phyloP scores from a whole-genome alignment of 768 basidiomycete genomes.

The Hypsizygus marmoreus region DNA sequence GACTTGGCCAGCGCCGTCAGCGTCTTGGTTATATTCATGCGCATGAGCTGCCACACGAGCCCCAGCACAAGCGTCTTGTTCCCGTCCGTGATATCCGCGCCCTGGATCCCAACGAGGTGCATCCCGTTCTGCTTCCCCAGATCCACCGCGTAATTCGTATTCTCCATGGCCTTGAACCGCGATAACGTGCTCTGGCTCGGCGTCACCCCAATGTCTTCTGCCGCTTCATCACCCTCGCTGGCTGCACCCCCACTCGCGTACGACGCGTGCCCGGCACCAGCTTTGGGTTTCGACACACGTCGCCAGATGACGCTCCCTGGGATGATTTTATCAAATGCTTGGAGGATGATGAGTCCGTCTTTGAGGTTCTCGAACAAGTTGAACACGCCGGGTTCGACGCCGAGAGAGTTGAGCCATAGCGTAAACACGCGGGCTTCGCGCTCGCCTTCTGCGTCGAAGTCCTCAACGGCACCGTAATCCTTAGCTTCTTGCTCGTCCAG shows the following conservation, averaged over 20 bases:
- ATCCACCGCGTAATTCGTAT: conserved; percentile 95
- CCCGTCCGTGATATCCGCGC: conserved; percentile 96
- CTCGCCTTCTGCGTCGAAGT: conserved; percentile 99
- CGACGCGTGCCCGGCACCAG: conserved; percentile 47
- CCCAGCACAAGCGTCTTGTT: conserved; percentile 90
- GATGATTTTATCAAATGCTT: conserved; percentile 94
- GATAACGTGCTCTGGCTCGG: conserved; percentile 86
- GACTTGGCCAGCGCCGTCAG: conserved; percentile 72
- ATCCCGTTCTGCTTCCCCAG: conserved; percentile 91
- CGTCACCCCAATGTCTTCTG: conserved; percentile 79
- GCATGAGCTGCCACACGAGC: conserved; percentile 97
- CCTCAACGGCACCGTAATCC: conserved; percentile 86
- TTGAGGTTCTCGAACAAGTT: conserved; percentile 96
- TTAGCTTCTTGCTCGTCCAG: conserved; percentile 94
- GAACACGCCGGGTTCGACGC: conserved; percentile 94
- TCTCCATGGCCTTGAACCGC: conserved; percentile 97
- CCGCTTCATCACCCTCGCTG: conserved; percentile 65
- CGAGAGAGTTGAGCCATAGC: conserved; percentile 96
- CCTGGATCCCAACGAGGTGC: conserved; percentile 97
- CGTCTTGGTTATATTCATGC: conserved; percentile 89
- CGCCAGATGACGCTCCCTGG: conserved; percentile 95
- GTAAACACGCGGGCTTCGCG: conserved; percentile 98
- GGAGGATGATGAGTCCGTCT: conserved; percentile 88
- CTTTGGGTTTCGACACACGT: conserved; percentile 92
- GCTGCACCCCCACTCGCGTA: conserved; percentile 37